A percentile compares a stretch with the other conserved stretches of the same genome.
These are phyloP conservation scores for Alloteropsis semialata DNA, from an alignment of 176 grass and related monocot species.

Conservation along the genomic window DNA sequence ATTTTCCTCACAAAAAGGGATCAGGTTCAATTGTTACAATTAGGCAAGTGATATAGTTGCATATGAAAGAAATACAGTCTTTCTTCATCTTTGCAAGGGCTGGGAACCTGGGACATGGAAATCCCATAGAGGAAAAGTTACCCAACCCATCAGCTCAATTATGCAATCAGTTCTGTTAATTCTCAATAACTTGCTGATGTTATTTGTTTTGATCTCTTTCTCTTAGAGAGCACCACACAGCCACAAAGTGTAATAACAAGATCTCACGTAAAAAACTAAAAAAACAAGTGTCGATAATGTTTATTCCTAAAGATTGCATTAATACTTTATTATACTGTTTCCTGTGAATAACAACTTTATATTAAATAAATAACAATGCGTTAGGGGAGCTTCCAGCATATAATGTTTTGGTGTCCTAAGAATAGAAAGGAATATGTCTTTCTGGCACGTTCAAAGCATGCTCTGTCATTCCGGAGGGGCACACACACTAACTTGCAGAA, in stretches of 20 bases:
- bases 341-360: too few relatives aligned
- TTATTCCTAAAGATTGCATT: not conserved
- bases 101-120: too few relatives aligned
- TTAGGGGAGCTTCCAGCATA: conserved; percentile 34
- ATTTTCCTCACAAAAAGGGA: not conserved
- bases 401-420: not conserved
- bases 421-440: conserved; percentile 28
- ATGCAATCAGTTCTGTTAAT: not conserved
- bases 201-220: too few relatives aligned
- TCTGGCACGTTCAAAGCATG: not conserved
- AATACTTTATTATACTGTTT: not conserved
- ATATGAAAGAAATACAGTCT: not conserved
- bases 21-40: too few relatives aligned
- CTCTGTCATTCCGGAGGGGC: conserved; percentile 1
- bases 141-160: not conserved
- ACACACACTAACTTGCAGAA: conserved; percentile 18
- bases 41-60: too few relatives aligned
- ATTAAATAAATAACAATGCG: conserved; percentile 26
- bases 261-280: not conserved
- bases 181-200: not conserved
- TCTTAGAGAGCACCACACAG: not conserved
- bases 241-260: not conserved
- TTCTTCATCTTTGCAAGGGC: not conserved
- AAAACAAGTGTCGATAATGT: not conserved
- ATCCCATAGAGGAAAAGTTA: not conserved